These are phyloP conservation scores for Croton setiger DNA, from an alignment of 441 rosid species.

Conservation along the genomic window DNA sequence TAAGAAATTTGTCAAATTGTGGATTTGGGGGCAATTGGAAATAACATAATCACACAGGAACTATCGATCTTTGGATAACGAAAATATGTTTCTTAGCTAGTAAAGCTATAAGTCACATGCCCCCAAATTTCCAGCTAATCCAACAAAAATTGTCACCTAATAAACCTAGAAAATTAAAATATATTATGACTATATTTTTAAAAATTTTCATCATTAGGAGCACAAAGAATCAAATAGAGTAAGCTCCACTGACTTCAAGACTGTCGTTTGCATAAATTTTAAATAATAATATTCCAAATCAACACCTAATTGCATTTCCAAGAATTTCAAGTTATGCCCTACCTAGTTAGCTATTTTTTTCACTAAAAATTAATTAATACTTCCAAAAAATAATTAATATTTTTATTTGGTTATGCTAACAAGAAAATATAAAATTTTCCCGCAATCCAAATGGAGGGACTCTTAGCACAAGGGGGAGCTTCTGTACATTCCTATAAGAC, in stretches of 20 bases:
- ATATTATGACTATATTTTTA: background rate
- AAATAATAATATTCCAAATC: background rate
- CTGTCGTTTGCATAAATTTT: background rate
- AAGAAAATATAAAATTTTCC: constrained; percentile 25
- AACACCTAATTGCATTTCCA: constrained; percentile 24
- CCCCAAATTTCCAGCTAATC: constrained; percentile 14
- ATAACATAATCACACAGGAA: background rate
- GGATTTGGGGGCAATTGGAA: too few relatives aligned
- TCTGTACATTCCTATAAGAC: constrained; percentile 1
- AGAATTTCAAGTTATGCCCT: constrained; percentile 13
- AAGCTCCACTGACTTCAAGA: constrained; percentile 10
- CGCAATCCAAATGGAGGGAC: constrained; percentile 27
- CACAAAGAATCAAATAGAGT: constrained; percentile 15
- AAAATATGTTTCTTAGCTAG: constrained; percentile 1
- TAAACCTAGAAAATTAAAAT: background rate
- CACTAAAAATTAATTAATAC: background rate
- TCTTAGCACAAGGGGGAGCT: constrained; percentile 16
- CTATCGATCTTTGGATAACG: constrained; percentile 4
- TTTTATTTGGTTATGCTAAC: background rate
- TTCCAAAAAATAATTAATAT: constrained; percentile 5
- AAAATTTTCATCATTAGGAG: background rate
- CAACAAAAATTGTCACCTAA: background rate
- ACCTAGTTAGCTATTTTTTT: background rate
- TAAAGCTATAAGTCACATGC: background rate
- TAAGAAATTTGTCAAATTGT: too few relatives aligned